Evolutionary conservation across 352 stramenopile genomes (phyloP).

Genomic region (Pythium aphanidermatum): DNA sequence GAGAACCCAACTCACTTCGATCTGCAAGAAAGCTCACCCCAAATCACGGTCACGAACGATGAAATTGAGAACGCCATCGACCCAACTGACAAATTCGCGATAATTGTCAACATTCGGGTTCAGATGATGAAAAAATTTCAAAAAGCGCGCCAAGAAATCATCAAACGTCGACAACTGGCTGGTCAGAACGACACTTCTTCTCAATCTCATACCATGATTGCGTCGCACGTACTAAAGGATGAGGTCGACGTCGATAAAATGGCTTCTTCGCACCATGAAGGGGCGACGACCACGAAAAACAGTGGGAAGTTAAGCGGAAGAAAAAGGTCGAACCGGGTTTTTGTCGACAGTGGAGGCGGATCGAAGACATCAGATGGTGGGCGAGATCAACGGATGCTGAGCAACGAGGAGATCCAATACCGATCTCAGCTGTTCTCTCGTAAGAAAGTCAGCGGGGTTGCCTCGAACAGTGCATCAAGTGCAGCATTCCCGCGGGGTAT

Average conservation of each 20-base stretch:
- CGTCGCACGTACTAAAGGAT: not conserved
- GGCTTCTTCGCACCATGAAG: no score
- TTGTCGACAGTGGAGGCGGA: constrained; percentile 9
- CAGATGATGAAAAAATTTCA: constrained; percentile 66
- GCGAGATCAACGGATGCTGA: constrained; percentile 33
- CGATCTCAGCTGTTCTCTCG: constrained; percentile 54
- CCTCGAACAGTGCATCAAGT: constrained; percentile 3
- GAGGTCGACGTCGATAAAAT: not conserved
- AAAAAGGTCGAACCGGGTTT: constrained; percentile 27
- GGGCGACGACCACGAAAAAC: constrained; percentile 12
- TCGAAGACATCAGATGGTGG: not conserved
- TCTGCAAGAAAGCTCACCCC: constrained; percentile 19
- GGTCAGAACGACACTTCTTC: no score
- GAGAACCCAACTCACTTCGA: constrained; percentile 28
- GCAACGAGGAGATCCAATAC: constrained; percentile 58
- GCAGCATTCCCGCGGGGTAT: constrained; percentile 6
- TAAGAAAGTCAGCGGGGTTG: constrained; percentile 39
- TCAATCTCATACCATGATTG: no score
- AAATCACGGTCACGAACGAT: constrained; percentile 69
- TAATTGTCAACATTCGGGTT: constrained; percentile 64
- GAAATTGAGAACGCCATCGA: constrained; percentile 67
- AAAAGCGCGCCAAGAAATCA: constrained; percentile 28
- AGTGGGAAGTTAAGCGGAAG: constrained; percentile 13
- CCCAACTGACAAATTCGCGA: constrained; percentile 40
- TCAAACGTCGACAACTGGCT: constrained; percentile 14